phyloP scores from a whole-genome alignment of 305 asterid species.

The Fraxinus paxiana region DNA sequence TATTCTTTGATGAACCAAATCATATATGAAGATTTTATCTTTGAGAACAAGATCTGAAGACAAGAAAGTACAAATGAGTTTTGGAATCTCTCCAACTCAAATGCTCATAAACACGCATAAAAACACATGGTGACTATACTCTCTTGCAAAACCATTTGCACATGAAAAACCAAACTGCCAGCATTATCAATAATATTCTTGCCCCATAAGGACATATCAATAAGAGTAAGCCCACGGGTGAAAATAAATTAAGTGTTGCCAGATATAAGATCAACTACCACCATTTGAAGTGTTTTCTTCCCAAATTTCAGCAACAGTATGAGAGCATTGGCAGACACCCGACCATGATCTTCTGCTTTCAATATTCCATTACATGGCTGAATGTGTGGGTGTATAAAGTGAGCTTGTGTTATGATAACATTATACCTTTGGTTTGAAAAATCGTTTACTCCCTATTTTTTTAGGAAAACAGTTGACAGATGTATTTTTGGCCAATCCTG shows the following conservation, averaged over 20 bases:
- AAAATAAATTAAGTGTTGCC: not conserved
- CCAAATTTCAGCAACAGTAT: not conserved
- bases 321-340: not conserved
- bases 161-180: not conserved
- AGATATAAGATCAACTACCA: not conserved
- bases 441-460: not conserved
- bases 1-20: constrained; percentile 53
- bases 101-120: not conserved
- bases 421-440: not conserved
- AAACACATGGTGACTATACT: not conserved
- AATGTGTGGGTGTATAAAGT: not conserved
- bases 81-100: not conserved
- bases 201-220: not conserved
- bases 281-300: not conserved
- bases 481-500: not conserved
- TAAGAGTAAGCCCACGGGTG: not conserved
- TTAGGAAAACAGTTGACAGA: not conserved
- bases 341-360: not conserved
- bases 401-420: not conserved
- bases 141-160: not conserved
- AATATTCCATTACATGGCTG: not conserved
- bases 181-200: not conserved
- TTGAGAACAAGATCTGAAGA: constrained; percentile 67
- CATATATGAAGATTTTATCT: constrained; percentile 59
- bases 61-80: constrained; percentile 10